Base-by-base conservation (phyloP, 768 basidiomycete species). In the Lactarius quietus region DNA sequence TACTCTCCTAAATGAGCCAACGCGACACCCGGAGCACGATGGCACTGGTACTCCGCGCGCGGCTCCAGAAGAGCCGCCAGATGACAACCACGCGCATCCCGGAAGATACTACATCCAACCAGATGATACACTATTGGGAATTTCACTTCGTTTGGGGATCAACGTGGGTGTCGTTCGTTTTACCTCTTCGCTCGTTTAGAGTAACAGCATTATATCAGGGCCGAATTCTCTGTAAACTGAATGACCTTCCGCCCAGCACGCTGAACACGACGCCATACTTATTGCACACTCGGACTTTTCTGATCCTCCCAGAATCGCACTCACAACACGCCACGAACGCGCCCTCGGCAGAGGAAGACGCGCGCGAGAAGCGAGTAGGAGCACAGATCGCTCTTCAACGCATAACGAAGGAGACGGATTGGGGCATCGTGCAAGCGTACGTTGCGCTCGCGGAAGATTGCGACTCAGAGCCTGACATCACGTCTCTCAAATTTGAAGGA, bases 261-360 rank as follows among this genome's bases (percentile, higher is more conserved):
- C 75, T 92, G 23, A 83, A 78, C 63, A 90, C 86, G 0, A 90
- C 85, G 0, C 90, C 90, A 7, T 88, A 91, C 71, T 76, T 92
- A 9, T 77, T 92, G 18, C 89, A 90, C 73, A 90, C 89, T 1
- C 84, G 89, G 6, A 76, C 78, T 1, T 82, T 77, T 66, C 74
- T 92, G 63, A 72, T 78, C 18, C 77, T 90, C 12, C 88, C 88
- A 1, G 76, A 80, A 2, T 78, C 64, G 23, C 70, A 31, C 38
- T 66, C 73, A 60, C 75, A 70, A 17, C 70, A 35, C 59, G 72
- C 31, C 69, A 72, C 26, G 52, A 70, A 8, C 72, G 71, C 0
- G 71, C 52, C 75, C 45, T 76, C 78, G 45, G 70, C 73, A n/a
- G 76, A 76, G 52, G 74, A 77, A 35, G 79, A 82, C 67, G 79